Percentiles rank a stretch among this genome's conserved stretches.
Conservation (phyloP, 2,329 filamentous ascomycete genomes). For the Neopestalotiopsis rosae region DNA sequence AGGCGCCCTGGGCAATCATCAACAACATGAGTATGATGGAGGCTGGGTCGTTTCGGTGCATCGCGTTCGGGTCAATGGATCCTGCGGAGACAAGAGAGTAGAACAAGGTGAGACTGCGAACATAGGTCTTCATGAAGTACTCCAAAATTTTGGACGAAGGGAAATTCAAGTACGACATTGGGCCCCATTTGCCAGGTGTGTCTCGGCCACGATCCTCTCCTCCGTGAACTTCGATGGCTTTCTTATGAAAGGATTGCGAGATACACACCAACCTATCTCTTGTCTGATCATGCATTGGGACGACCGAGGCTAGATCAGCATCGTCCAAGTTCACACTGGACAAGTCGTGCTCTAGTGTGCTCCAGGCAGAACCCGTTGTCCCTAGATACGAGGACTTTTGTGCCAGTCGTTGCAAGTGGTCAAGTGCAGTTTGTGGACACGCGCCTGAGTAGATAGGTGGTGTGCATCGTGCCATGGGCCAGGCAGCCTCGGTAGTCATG, state of each 20-base stretch:
- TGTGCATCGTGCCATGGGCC: constrained; percentile 58
- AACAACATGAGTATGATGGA: constrained; percentile 70
- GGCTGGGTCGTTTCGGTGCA: constrained; percentile 70
- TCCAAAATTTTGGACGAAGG: constrained; percentile 71
- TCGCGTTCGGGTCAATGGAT: constrained; percentile 68
- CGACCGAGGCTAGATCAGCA: constrained; percentile 45
- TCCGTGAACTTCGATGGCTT: constrained; percentile 71
- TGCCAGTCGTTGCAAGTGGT: constrained; percentile 57
- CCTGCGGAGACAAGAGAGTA: constrained; percentile 67
- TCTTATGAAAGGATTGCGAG: constrained; percentile 72
- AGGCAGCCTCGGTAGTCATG: constrained; percentile 52
- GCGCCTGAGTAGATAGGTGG: constrained; percentile 48
- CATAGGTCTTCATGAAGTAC: constrained; percentile 70
- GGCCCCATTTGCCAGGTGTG: constrained; percentile 44
- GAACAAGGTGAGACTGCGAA: constrained; percentile 69
- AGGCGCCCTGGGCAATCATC: constrained; percentile 75
- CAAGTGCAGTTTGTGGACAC: constrained; percentile 55
- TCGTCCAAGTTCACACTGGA: constrained; percentile 42
- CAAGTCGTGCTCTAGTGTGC: constrained; percentile 47
- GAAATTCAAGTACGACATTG: constrained; percentile 68
- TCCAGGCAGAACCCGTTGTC: constrained; percentile 42
- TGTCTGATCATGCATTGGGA: constrained; percentile 53
- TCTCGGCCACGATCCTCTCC: constrained; percentile 44
- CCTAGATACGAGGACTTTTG: constrained; percentile 53
- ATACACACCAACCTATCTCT: constrained; percentile 75